Percentiles rank a stretch among this genome's conserved stretches.
phyloP scores from a whole-genome alignment of 2,329 filamentous ascomycete genomes.

The Aspergillus calidoustus region DNA sequence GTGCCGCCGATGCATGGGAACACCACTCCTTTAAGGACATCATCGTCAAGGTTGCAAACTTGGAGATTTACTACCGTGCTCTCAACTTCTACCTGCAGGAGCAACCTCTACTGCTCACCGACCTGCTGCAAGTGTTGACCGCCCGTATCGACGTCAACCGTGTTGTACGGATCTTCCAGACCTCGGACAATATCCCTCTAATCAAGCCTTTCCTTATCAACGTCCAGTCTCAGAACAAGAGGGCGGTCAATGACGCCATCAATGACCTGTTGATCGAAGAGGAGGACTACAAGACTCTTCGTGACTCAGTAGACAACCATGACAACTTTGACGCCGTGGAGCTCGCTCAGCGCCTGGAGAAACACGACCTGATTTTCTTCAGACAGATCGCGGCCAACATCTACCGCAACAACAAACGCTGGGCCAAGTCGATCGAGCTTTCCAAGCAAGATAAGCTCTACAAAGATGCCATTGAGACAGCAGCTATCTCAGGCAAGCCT shows the following conservation, averaged over 20 bases:
- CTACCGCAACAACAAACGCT: slow-evolving; percentile 99
- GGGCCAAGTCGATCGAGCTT: slow-evolving; percentile 97
- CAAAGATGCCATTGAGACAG: slow-evolving; percentile 98
- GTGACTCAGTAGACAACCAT: slow-evolving; percentile 97
- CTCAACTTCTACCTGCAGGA: slow-evolving; percentile 98
- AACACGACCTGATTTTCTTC: slow-evolving; percentile 98
- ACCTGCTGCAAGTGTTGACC: slow-evolving; percentile 90
- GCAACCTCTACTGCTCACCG: slow-evolving; percentile 93
- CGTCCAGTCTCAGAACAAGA: slow-evolving; percentile 97
- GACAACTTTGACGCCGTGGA: slow-evolving; percentile 98
- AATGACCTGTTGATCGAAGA: slow-evolving; percentile 98
- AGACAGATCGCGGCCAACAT: slow-evolving; percentile 97
- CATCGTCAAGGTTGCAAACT: slow-evolving; percentile 93
- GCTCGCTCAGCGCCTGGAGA: slow-evolving; percentile 88
- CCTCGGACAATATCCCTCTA: slow-evolving; percentile 94
- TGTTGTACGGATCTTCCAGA: slow-evolving; percentile 98
- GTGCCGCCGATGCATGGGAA: slow-evolving; percentile 96
- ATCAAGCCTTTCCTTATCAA: slow-evolving; percentile 99
- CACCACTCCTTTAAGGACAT: slow-evolving; percentile 99
- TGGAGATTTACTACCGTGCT: slow-evolving; percentile 98
- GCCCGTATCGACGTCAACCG: slow-evolving; percentile 95
- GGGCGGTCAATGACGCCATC: slow-evolving; percentile 95
- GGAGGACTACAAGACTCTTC: slow-evolving; percentile 98
- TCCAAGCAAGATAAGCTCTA: slow-evolving; percentile 99
- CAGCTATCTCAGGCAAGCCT: slow-evolving; percentile 85